phyloP scores from a whole-genome alignment of 208 protist species.

The Trypanosoma theileri region DNA sequence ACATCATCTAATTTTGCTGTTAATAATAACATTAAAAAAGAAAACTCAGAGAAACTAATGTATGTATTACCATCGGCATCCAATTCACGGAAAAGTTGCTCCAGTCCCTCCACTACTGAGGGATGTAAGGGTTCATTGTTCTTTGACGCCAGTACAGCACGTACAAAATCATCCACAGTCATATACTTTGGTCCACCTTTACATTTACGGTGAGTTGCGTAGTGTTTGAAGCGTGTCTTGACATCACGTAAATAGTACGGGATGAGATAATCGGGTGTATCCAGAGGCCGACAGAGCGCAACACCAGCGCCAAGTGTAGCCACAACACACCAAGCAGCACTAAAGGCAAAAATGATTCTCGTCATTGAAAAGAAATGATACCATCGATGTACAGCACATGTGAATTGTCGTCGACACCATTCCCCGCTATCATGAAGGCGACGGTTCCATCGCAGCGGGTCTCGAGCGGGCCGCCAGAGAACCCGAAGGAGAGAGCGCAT shows the following conservation, averaged over 20 bases:
- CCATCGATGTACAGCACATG: conserved; percentile 7
- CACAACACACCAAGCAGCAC: conserved; percentile 17
- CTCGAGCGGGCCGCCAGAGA: not conserved
- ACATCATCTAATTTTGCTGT: conserved; percentile 56
- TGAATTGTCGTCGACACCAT: not conserved
- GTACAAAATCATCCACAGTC: conserved; percentile 86
- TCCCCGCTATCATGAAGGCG: not conserved
- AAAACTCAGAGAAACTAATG: conserved; percentile 82
- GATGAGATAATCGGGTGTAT: conserved; percentile 85
- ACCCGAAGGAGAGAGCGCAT: not conserved
- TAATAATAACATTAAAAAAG: conserved; percentile 80
- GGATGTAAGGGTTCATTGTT: conserved; percentile 31
- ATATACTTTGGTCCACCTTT: conserved; percentile 69
- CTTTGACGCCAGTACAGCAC: conserved; percentile 60
- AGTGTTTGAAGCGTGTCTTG: conserved; percentile 80
- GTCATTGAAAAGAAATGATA: not conserved
- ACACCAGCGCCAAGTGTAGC: conserved; percentile 23
- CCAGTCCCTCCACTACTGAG: conserved; percentile 35
- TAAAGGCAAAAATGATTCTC: conserved; percentile 3
- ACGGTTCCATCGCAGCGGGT: not conserved
- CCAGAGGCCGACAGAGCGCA: conserved; percentile 59
- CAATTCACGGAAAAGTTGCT: conserved; percentile 57
- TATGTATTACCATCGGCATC: conserved; percentile 81
- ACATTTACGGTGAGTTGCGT: conserved; percentile 68
- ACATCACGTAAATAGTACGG: conserved; percentile 88